Evolutionary conservation across 352 stramenopile genomes (phyloP), one percentile per base, ranked within the genome.

Genomic region (Aphanomyces cochlioides): DNA sequence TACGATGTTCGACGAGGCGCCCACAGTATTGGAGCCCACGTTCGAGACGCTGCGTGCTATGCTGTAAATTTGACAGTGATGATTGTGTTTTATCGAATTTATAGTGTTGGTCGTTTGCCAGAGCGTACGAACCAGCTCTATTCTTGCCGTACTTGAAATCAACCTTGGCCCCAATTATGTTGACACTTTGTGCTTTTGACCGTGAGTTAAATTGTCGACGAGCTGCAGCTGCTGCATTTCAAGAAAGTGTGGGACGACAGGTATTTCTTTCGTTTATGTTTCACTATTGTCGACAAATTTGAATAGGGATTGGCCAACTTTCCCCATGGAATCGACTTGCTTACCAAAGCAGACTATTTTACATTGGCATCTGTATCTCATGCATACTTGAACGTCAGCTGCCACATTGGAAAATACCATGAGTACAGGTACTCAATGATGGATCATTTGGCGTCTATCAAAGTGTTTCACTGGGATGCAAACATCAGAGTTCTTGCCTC

Each of bases 21-120:
- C 17, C 90, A 98, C 72, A 98, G 91, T 72, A 95, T 99, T 17
- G 97, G 97, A 2, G 83, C 96, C 12, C 93, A 99, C 73, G 97
- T 99, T 19, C 84, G 97, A 43, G 97, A 99, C 77, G 96, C 97
- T 21, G 96, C 95, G 3, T 99, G 96, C 75, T 99, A 99, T 73
- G 92, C 85, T 45, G 64, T 70, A 70, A 19, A 45, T 40, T 60
- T 15, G 19, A 36, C 5, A 41, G 6, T 28, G 28, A 28, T 28
- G 28, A 28, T 28, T 28, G 28, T n/a, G 17, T n/a, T 17, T n/a
- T 58, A 12, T 68, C 10, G 6, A 61, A 19, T 36, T 4, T 5
- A 34, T 69, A 95, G 10, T 99, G 93, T 77, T 99, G 97, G 97
- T 97, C 96, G 13, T 98, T 98, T 81, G 96, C 96, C 12, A 80